Base-by-base conservation (phyloP, 352 stramenopile species). In the Blastocystis hominis region DNA sequence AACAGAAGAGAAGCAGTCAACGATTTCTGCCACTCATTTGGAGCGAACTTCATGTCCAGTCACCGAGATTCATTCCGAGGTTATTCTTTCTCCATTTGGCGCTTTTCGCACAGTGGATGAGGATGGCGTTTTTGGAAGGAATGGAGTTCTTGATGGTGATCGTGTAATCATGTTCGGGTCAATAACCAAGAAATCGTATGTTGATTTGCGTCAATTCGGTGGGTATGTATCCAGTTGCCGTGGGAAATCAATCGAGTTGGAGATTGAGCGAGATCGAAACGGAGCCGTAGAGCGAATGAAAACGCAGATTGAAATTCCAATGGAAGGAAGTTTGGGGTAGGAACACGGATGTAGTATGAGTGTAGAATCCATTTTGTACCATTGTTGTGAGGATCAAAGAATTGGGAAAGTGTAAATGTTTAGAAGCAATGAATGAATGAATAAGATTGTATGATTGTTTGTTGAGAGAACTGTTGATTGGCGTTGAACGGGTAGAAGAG, bases 61-160 rank as follows among this genome's bases (percentile, higher is more conserved):
- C 9, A 53, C 24, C 3, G 24, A 38, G 13, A 30, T 38, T 38
- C 20, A 84, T 55, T 69, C 15, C 36, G 10, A 34, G 6, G 47
- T 68, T 69, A 36, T 53, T 20, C 20, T 68, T 6, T 13, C 30
- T 2, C 62, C 59, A n/a, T 66, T 84, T 42, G 72, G 72, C 2
- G 66, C 72, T 38, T 30, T 84, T 5, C 72, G 72, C 9, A 46
- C 72, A 20, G 72, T 84, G 0, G 46, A 63, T 9, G 46, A 59
- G 9, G 55, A 64, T 2, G 68, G 72, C 47, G 56, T 84, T 7
- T 50, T 36, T 0, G 72, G 62, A 10, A 36, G 13, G 24, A 50
- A 17, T 34, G 72, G 72, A 20, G n/a, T 84, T 20, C 6, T 54
- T 36, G 72, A 84, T 42, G 66, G 72, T 44, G 72, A 84, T 64